These are phyloP conservation scores for Dipodascopsis tothii DNA, from an alignment of 805 yeast genomes.

Conservation along the genomic window DNA sequence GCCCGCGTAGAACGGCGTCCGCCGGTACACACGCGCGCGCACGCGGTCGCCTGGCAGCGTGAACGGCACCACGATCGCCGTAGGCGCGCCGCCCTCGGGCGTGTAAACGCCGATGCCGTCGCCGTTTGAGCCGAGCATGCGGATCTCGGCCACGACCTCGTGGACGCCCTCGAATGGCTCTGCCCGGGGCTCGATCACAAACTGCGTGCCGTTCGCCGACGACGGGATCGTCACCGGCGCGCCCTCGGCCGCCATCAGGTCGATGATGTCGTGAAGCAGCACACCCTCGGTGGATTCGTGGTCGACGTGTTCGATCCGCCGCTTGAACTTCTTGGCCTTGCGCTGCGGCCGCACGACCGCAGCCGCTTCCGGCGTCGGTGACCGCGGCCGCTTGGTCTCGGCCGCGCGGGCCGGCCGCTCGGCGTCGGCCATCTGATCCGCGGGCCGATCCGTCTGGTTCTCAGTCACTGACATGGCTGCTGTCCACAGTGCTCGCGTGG, in stretches of 20 bases:
- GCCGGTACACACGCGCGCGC: constrained; percentile 61
- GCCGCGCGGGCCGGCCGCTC: no score
- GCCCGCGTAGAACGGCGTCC: constrained; percentile 49
- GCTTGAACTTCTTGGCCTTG: constrained; percentile 42
- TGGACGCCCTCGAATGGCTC: constrained; percentile 43
- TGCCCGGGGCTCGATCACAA: constrained; percentile 48
- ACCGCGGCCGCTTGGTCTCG: no score
- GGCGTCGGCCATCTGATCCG: no score
- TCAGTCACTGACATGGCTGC: no score
- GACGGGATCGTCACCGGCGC: constrained; percentile 42
- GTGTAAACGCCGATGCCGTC: constrained; percentile 72
- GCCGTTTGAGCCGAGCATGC: constrained; percentile 65
- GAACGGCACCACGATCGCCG: constrained; percentile 76
- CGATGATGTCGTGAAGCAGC: constrained; percentile 62
- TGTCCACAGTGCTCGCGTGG: no score
- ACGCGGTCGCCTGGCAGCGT: constrained; percentile 81
- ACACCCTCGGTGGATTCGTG: constrained; percentile 77
- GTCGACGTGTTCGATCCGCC: constrained; percentile 48
- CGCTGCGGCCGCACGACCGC: no score
- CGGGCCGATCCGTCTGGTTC: no score
- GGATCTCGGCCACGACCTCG: constrained; percentile 51
- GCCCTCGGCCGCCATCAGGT: constrained; percentile 40
- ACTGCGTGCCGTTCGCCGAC: constrained; percentile 49
- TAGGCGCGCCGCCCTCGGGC: constrained; percentile 45
- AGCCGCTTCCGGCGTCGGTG: no score